Percentiles rank a stretch among this genome's conserved stretches.
These are phyloP conservation scores for Cryphonectria naterciae DNA, from an alignment of 2,329 filamentous ascomycete species.

Conservation along the genomic window DNA sequence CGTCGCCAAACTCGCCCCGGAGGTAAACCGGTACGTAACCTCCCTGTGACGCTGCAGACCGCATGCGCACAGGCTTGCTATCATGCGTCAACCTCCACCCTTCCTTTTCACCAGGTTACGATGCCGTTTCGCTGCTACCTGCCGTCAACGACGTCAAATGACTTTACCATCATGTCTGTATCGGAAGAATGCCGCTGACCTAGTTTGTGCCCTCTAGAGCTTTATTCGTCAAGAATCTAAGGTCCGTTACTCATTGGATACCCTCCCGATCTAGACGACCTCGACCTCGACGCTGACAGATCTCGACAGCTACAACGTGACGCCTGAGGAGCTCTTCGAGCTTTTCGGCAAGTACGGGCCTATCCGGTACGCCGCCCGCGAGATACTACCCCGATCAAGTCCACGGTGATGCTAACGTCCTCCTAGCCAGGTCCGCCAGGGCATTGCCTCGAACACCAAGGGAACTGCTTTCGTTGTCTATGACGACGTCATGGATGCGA, in stretches of 20 bases:
- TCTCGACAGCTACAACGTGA: conserved; percentile 87
- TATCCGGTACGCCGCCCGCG: conserved; percentile 73
- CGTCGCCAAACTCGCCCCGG: conserved; percentile 95
- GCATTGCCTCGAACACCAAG: conserved; percentile 96
- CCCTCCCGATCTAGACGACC: conserved; percentile 48
- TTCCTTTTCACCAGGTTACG: not conserved
- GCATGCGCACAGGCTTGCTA: conserved; percentile 6
- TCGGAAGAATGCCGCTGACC: conserved; percentile 34
- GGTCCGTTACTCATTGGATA: conserved; percentile 66
- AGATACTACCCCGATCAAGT: not conserved
- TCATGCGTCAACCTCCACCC: conserved; percentile 15
- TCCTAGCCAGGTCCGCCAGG: conserved; percentile 92
- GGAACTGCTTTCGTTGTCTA: conserved; percentile 99
- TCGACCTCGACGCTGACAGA: conserved; percentile 33
- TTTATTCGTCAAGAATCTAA: conserved; percentile 99
- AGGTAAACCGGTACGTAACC: conserved; percentile 89
- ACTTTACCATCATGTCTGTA: not conserved
- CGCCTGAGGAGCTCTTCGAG: conserved; percentile 95
- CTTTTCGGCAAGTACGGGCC: conserved; percentile 98
- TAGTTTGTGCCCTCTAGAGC: conserved; percentile 62
- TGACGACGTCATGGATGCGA: conserved; percentile 98
- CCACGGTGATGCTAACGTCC: conserved; percentile 31
- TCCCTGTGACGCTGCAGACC: conserved; percentile 27
- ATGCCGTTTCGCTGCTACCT: conserved; percentile 7
- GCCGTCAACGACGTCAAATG: not conserved